Evolutionary conservation across 495 filamentous ascomycete genomes (phyloP).

Genomic region (Podospora sp.): DNA sequence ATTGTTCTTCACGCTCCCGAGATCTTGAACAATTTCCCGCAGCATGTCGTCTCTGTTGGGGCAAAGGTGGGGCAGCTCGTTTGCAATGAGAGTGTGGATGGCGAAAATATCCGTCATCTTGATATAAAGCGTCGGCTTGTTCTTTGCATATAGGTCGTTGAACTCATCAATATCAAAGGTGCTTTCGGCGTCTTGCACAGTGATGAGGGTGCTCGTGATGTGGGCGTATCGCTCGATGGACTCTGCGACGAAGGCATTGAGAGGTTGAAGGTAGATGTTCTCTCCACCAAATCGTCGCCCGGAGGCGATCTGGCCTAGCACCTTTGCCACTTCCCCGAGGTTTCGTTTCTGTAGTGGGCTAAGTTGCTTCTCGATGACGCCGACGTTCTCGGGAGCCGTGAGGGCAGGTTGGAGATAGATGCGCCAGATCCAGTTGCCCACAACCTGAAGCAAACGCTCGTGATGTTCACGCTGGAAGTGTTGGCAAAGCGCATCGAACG

Average conservation of each 20-base stretch:
- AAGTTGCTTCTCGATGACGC: conserved; percentile 82
- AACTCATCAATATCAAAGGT: conserved; percentile 98
- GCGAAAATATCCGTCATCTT: conserved; percentile 98
- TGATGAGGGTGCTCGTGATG: conserved; percentile 73
- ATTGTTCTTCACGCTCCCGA: conserved; percentile 93
- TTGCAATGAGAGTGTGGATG: conserved; percentile 84
- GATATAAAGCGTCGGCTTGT: conserved; percentile 95
- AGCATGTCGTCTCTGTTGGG: conserved; percentile 82
- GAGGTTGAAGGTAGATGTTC: conserved; percentile 91
- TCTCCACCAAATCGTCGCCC: conserved; percentile 89
- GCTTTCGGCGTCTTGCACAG: conserved; percentile 79
- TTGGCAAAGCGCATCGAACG: conserved; percentile 72
- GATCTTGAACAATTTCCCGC: conserved; percentile 86
- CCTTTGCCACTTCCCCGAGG: conserved; percentile 85
- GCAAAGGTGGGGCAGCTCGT: conserved; percentile 75
- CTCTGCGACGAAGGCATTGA: conserved; percentile 87
- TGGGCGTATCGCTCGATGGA: conserved; percentile 78
- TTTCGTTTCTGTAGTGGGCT: conserved; percentile 93
- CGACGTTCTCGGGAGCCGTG: conserved; percentile 81
- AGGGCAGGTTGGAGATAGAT: conserved; percentile 91
- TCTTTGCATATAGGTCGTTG: conserved; percentile 94
- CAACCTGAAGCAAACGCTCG: conserved; percentile 75
- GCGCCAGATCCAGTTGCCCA: conserved; percentile 89
- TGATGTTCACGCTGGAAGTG: conserved; percentile 80
- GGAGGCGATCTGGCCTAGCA: conserved; percentile 81